Percentiles rank a stretch among this genome's conserved stretches.
Evolutionary conservation across 768 basidiomycete species (phyloP).

Genomic region (Suillus discolor): DNA sequence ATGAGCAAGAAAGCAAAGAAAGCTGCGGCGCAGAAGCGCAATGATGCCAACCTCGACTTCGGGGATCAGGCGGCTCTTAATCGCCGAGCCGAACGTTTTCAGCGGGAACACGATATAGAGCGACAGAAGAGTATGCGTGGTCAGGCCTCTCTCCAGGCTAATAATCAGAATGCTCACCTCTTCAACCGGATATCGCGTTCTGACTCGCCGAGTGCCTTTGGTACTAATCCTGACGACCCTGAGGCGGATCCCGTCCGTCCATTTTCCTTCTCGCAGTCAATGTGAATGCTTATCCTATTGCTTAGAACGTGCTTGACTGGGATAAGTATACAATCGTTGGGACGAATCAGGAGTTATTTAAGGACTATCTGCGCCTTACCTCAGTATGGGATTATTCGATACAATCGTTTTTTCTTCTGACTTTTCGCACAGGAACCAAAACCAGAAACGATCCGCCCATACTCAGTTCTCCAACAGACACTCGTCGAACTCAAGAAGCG

Average conservation of each 20-base stretch:
- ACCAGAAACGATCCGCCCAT: slow-evolving; percentile 92
- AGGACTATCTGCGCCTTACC: slow-evolving; percentile 93
- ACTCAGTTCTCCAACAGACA: slow-evolving; percentile 80
- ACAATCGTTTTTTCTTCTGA: slow-evolving; percentile 7
- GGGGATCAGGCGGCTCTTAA: slow-evolving; percentile 71
- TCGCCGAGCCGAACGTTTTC: slow-evolving; percentile 86
- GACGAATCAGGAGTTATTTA: slow-evolving; percentile 86
- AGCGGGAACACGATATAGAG: slow-evolving; percentile 87
- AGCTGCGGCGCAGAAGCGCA: slow-evolving; percentile 43
- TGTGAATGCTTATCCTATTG: slow-evolving; percentile 8
- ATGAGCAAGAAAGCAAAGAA: slow-evolving; percentile 69
- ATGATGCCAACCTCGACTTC: slow-evolving; percentile 45
- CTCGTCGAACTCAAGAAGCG: slow-evolving; percentile 83
- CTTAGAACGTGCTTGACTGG: slow-evolving; percentile 95
- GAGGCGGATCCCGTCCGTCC: slow-evolving; percentile 69
- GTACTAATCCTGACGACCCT: slow-evolving; percentile 59
- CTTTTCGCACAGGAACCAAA: slow-evolving; percentile 79
- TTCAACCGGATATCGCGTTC: slow-evolving; percentile 46
- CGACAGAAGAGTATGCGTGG: slow-evolving; percentile 55
- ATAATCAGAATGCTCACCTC: slow-evolving; percentile 55
- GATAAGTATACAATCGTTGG: slow-evolving; percentile 95
- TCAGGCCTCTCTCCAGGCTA: slow-evolving; percentile 43
- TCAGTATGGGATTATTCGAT: slow-evolving; percentile 52
- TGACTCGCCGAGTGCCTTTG: slow-evolving; percentile 53
- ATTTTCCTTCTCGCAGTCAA: background rate